Base-by-base conservation (phyloP, 257 asterid genomes). In the Craterostigma plantagineum region DNA sequence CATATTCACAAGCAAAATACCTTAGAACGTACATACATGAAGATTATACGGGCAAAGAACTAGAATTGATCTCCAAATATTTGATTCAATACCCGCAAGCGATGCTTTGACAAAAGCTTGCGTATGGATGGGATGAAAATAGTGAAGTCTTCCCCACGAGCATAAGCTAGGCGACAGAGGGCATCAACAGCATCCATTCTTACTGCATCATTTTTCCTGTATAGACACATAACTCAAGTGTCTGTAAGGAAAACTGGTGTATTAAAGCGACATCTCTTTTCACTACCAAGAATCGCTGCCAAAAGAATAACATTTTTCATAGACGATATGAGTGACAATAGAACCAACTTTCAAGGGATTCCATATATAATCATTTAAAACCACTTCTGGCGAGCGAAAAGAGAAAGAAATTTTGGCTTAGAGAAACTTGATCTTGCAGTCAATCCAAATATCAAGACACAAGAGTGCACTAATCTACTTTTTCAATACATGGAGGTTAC, bases 81-180 rank as follows among this genome's bases (percentile, higher is more conserved):
- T 10, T 10, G 14, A 37, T 10, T 37, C 41, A 23, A 41, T 72
- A 90, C 98, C 80, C 71, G 72, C 58, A 90, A 56, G 33, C 77
- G 80, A 75, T 90, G 79, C 66, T 76, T 90, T 67, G 64, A 53
- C 70, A 90, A 63, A 65, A 83, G 83, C 71, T 90, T 90, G 62
- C 70, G 92, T 58, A 83, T 77, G 49, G 98, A 83, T 33, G 83
- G 91, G 63, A 77, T 70, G 66, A 90, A 90, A 56, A 90, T 82
- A 43, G 92, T 54, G 65, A 90, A 90, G 62, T 83, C 94, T 61
- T 83, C 98, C 54, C 98, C 98, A 61, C 82, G 91, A 59, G 95
- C 76, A 62, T 82, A 86, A 66, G 95, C 98, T 38, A 90, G 72
- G 63, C 95, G 79, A 50, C 94, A 79, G 34, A 90, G 79, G 57